These are phyloP conservation scores for Aphanomyces invadans DNA, from an alignment of 352 stramenopile species.

Conservation along the genomic window DNA sequence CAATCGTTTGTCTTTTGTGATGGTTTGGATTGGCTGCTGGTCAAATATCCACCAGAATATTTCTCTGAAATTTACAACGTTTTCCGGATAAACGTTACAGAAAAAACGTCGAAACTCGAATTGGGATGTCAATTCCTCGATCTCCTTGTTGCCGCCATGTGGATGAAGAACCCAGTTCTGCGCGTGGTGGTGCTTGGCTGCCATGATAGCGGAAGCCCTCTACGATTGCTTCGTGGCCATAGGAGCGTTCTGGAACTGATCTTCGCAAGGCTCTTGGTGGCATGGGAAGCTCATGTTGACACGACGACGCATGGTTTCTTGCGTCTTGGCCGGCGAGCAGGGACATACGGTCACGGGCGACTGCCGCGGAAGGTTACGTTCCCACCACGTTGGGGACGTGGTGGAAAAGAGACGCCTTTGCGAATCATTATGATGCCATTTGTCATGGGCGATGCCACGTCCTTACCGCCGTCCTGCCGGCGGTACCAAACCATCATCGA, in stretches of 20 bases:
- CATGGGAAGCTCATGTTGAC: slow-evolving; percentile 7
- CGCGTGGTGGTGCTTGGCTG: neutral
- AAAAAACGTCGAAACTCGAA: too few relatives aligned
- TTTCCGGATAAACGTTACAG: too few relatives aligned
- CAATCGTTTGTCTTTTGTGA: too few relatives aligned
- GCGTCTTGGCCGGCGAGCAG: neutral
- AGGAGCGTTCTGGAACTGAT: neutral
- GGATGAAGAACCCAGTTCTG: slow-evolving; percentile 10
- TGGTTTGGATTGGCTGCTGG: too few relatives aligned
- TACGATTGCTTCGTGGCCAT: slow-evolving; percentile 5
- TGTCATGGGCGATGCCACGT: neutral
- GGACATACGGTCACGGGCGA: neutral
- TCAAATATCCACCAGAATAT: too few relatives aligned
- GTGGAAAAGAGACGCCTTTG: too few relatives aligned
- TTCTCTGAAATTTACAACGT: too few relatives aligned
- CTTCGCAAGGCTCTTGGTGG: neutral
- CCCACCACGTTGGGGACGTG: neutral
- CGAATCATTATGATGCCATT: slow-evolving; percentile 22
- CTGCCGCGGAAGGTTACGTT: neutral
- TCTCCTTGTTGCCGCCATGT: neutral
- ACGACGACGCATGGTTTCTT: neutral
- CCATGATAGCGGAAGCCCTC: neutral
- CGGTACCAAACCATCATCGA: slow-evolving; percentile 7
- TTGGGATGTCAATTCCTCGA: too few relatives aligned
- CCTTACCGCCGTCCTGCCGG: neutral